Evolutionary conservation across 2,329 filamentous ascomycete species (phyloP).

Genomic region (Ceratocystis papillata): DNA sequence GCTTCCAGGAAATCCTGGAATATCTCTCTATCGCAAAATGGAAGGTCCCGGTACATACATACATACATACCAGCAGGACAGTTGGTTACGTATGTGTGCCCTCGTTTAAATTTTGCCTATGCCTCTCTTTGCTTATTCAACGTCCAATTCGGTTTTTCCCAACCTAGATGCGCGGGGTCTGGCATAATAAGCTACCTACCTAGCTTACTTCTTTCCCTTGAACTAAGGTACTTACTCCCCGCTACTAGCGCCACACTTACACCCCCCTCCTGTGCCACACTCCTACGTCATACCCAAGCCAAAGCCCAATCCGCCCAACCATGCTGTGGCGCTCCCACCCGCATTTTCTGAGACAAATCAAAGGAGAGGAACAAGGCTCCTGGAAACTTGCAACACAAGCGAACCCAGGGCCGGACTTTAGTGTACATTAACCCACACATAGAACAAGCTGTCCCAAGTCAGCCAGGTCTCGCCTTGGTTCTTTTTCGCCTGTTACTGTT

Average conservation of each 20-base stretch:
- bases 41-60: constrained; percentile 2
- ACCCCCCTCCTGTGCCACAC: not conserved
- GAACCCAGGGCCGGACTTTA: not conserved
- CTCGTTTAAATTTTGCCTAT: not conserved
- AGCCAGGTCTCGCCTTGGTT: not conserved
- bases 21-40: not conserved
- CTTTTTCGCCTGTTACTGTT: not conserved
- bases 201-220: too few species aligned
- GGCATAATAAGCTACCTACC: too few species aligned
- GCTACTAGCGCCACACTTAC: not conserved
- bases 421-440: not conserved
- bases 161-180: too few species aligned
- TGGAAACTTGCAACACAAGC: constrained; percentile 12
- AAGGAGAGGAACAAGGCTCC: constrained; percentile 6
- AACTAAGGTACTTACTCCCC: too few species aligned
- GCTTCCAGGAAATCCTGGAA: not conserved
- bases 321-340: constrained; percentile 1
- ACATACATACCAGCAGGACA: not conserved
- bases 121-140: not conserved
- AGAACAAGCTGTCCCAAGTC: constrained; percentile 9
- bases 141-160: not conserved
- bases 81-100: not conserved
- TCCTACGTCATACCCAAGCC: not conserved
- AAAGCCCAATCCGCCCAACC: not conserved
- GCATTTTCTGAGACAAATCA: constrained; percentile 14